phyloP scores from a whole-genome alignment of 2,329 filamentous ascomycete species.

The Cladophialophora carrionii region DNA sequence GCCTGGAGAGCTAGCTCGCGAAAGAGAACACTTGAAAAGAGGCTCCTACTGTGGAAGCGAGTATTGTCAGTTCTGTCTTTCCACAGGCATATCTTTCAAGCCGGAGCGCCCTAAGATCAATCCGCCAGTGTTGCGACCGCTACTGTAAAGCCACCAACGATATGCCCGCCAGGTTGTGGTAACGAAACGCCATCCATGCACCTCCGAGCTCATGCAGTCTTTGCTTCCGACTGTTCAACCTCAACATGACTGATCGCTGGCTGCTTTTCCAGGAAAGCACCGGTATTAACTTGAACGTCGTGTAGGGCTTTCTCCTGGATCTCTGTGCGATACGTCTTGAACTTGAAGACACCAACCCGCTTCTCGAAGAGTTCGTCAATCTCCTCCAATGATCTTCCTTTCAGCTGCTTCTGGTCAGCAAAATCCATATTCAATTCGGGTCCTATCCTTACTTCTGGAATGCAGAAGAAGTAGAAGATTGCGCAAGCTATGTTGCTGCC shows the following conservation, averaged over 20 bases:
- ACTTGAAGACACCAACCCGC: slow-evolving; percentile 14
- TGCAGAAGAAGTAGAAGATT: slow-evolving; percentile 17
- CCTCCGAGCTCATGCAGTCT: slow-evolving; percentile 8
- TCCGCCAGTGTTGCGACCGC: background rate
- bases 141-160: background rate
- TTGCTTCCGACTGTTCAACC: slow-evolving; percentile 4
- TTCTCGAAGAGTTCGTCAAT: slow-evolving; percentile 21
- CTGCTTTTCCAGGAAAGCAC: slow-evolving; percentile 19
- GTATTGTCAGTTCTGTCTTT: background rate
- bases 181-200: background rate
- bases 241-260: slow-evolving; percentile 13
- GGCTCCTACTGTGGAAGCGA: too few relatives aligned
- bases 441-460: slow-evolving; percentile 12
- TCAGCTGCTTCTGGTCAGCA: slow-evolving; percentile 9
- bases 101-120: background rate
- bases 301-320: slow-evolving; percentile 18
- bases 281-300: slow-evolving; percentile 16
- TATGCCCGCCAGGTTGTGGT: background rate
- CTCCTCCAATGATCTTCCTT: slow-evolving; percentile 17
- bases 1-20: too few relatives aligned
- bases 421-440: background rate
- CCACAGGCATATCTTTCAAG: background rate
- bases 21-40: too few relatives aligned
- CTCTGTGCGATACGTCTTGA: slow-evolving; percentile 18
- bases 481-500: slow-evolving; percentile 14